phyloP scores from a whole-genome alignment of 2,329 filamentous ascomycete species.

The Botrytis paeoniae region DNA sequence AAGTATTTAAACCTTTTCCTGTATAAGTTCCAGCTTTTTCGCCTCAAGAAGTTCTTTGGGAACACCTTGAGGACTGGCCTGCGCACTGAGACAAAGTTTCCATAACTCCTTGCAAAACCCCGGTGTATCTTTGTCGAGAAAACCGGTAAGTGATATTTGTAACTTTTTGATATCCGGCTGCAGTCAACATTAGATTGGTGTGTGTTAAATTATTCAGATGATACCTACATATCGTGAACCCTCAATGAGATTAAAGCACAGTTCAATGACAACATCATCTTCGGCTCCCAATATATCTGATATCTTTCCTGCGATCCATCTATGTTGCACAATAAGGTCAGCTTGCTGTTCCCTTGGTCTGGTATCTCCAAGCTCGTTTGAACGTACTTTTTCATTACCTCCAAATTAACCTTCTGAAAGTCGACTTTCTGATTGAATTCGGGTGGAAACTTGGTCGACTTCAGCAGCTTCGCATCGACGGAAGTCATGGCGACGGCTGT shows the following conservation, averaged over 20 bases:
- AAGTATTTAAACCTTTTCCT: conserved; percentile 73
- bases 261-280: conserved; percentile 92
- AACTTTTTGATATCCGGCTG: conserved; percentile 94
- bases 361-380: conserved; percentile 21
- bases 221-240: conserved; percentile 68
- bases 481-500: conserved; percentile 59
- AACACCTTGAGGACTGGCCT: conserved; percentile 82
- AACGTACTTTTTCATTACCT: conserved; percentile 93
- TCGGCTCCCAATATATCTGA: conserved; percentile 86
- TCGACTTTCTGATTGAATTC: conserved; percentile 96
- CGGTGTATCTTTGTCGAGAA: conserved; percentile 87
- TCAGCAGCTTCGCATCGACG: conserved; percentile 85
- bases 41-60: conserved; percentile 92
- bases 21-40: conserved; percentile 91
- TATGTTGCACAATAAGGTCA: conserved; percentile 41
- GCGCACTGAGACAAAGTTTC: conserved; percentile 86
- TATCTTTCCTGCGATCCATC: conserved; percentile 91
- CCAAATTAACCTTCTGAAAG: conserved; percentile 93
- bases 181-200: conserved; percentile 32
- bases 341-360: conserved; percentile 17
- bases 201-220: conserved; percentile 10
- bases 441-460: conserved; percentile 87
- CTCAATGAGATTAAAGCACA: conserved; percentile 70
- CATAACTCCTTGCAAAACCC: conserved; percentile 91
- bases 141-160: conserved; percentile 92